phyloP scores from a whole-genome alignment of 208 protist species.

The Trypanosoma brucei region DNA sequence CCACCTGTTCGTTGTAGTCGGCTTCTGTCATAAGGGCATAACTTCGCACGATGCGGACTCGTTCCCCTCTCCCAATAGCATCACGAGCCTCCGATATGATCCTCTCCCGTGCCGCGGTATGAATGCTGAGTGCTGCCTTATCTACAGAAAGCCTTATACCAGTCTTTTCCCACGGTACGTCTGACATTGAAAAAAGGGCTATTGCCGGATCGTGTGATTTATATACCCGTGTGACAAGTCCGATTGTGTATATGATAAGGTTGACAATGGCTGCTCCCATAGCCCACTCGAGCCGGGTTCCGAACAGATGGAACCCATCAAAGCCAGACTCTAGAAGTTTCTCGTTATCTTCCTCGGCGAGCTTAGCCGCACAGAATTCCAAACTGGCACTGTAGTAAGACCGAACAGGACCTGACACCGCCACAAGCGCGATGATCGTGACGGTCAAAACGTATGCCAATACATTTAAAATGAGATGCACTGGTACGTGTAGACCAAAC shows the following conservation, averaged over 20 bases:
- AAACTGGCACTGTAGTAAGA: slow-evolving; percentile 50
- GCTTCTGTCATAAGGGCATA: slow-evolving; percentile 85
- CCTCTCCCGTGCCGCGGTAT: slow-evolving; percentile 78
- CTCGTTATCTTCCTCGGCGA: slow-evolving; percentile 18
- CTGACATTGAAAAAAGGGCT: slow-evolving; percentile 65
- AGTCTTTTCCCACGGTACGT: slow-evolving; percentile 73
- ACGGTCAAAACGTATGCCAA: slow-evolving; percentile 58
- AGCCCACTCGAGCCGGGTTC: slow-evolving; percentile 63
- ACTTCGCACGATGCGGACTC: slow-evolving; percentile 78
- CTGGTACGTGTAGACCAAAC: slow-evolving; percentile 67
- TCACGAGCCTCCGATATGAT: slow-evolving; percentile 73
- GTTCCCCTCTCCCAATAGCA: slow-evolving; percentile 56
- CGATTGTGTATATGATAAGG: slow-evolving; percentile 50
- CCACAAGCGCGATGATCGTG: slow-evolving; percentile 50
- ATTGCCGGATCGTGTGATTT: slow-evolving; percentile 49
- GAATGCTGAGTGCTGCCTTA: slow-evolving; percentile 70
- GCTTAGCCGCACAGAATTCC: slow-evolving; percentile 36
- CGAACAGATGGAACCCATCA: slow-evolving; percentile 63
- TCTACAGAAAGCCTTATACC: slow-evolving; percentile 51
- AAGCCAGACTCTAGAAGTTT: slow-evolving; percentile 50
- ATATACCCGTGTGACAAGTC: slow-evolving; percentile 28
- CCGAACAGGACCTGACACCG: slow-evolving; percentile 41
- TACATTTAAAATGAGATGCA: slow-evolving; percentile 67
- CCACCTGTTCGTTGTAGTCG: slow-evolving; percentile 66
- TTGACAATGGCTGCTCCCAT: slow-evolving; percentile 50